Evolutionary conservation across 2,329 filamentous ascomycete genomes (phyloP), one percentile per base, ranked within the genome.

Genomic region (Ceratocystis alfenasii): DNA sequence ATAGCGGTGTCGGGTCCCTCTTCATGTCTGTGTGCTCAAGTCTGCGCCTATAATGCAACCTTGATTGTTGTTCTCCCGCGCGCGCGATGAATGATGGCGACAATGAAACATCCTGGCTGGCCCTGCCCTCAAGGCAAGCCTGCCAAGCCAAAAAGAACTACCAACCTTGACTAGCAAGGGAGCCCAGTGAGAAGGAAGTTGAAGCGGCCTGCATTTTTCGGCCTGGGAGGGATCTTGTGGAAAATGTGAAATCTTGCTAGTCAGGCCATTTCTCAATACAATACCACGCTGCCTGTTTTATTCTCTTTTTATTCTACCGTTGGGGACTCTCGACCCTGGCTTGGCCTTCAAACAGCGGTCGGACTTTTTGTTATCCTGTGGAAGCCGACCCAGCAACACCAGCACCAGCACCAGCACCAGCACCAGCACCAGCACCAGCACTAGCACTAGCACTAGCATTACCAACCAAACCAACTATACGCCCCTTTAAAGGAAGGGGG

Each of bases 31-130:
- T 59, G 53, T 59, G 53, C 15, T 3, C 10, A 36, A 33, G 53
- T n/a, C 28, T 30, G 22, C 33, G 10, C 12, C 53, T 59, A 59
- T 5, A 59, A 59, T 59, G 17, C 53, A 59, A 59, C 53, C 53
- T 30, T 59, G 25, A 30, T 30, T 59, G 53, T 59, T 59, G 25
- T 59, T 59, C 53, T 59, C 53, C 53, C 53, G 53, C 53, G 53
- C 53, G 53, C 53, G 50, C 50, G 53, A 33, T 17, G 28, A 36
- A 36, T 59, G 53, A 59, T 59, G 53, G 25, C 53, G 53, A 59
- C 28, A 59, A 59, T 59, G 53, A 59, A 59, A 59, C 28, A 59
- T 36, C 12, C 28, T 30, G 28, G 28, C 17, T 17, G 30, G 25
- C 8, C 25, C 53, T 30, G 20, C 33, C 7, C 53, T 33, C 53